Conservation (phyloP, 106 monocot genomes). For the Platanthera zijinensis region DNA sequence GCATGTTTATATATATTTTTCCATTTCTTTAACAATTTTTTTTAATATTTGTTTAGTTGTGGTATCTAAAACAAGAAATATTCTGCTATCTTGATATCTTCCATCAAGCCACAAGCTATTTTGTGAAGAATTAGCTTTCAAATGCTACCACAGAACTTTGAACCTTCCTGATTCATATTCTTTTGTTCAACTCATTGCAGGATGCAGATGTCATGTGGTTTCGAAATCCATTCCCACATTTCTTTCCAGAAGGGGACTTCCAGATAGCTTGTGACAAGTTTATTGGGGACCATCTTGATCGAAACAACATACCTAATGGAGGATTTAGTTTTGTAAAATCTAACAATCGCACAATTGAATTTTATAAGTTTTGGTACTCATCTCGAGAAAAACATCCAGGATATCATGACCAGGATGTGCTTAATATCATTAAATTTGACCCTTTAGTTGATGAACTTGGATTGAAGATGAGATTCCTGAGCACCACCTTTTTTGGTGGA, state of each 20-base stretch:
- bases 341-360: constrained; percentile 22
- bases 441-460: constrained; percentile 15
- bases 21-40: no score
- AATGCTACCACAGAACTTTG: background rate
- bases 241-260: constrained; percentile 23
- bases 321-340: constrained; percentile 30
- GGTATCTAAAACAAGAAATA: background rate
- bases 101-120: background rate
- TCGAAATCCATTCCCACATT: constrained; percentile 20
- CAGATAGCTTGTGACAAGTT: constrained; percentile 29
- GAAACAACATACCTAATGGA: constrained; percentile 20
- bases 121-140: background rate
- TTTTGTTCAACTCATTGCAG: constrained; percentile 9
- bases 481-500: constrained; percentile 23
- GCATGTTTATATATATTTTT: no score
- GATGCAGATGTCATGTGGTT: constrained; percentile 27
- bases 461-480: constrained; percentile 17
- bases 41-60: background rate
- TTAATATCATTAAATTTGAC: constrained; percentile 24
- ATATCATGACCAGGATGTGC: constrained; percentile 25
- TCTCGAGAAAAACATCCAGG: constrained; percentile 16
- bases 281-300: constrained; percentile 9
- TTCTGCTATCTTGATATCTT: background rate
- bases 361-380: constrained; percentile 21
- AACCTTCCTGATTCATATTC: background rate